These are phyloP conservation scores for Aureobasidium sp. DNA, from an alignment of 2,329 filamentous ascomycete species.

Conservation along the genomic window DNA sequence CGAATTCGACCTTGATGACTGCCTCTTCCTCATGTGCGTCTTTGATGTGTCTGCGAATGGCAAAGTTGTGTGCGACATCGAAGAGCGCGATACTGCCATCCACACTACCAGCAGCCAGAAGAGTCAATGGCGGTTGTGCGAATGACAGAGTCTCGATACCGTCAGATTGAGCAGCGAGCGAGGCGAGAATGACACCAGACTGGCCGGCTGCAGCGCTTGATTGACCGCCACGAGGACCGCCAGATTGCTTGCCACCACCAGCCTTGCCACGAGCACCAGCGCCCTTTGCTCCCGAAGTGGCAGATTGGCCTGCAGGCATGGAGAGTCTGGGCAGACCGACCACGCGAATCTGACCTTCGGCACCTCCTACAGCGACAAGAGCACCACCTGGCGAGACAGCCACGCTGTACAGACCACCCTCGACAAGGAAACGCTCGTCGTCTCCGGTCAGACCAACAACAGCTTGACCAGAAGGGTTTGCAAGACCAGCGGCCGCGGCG, in stretches of 20 bases:
- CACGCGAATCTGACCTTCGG: constrained; percentile 75
- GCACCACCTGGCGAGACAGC: constrained; percentile 71
- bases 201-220: constrained; percentile 41
- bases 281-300: constrained; percentile 32
- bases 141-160: constrained; percentile 70
- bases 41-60: constrained; percentile 71
- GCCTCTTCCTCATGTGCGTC: constrained; percentile 81
- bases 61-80: constrained; percentile 78
- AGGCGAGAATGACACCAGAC: constrained; percentile 68
- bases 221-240: constrained; percentile 28
- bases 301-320: constrained; percentile 17
- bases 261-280: constrained; percentile 41
- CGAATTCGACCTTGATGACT: constrained; percentile 88
- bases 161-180: constrained; percentile 68
- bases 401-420: constrained; percentile 84
- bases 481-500: constrained; percentile 56
- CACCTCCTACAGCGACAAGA: constrained; percentile 79
- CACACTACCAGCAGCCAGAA: constrained; percentile 55
- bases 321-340: constrained; percentile 66
- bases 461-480: constrained; percentile 44
- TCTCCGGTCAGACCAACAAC: constrained; percentile 67
- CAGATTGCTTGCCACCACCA: constrained; percentile 35
- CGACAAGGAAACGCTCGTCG: constrained; percentile 86
- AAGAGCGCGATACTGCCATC: constrained; percentile 71
- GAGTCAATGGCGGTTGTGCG: constrained; percentile 49